Evolutionary conservation across 164 flowering plant species (phyloP).

Genomic region (Sextonia rubra): DNA sequence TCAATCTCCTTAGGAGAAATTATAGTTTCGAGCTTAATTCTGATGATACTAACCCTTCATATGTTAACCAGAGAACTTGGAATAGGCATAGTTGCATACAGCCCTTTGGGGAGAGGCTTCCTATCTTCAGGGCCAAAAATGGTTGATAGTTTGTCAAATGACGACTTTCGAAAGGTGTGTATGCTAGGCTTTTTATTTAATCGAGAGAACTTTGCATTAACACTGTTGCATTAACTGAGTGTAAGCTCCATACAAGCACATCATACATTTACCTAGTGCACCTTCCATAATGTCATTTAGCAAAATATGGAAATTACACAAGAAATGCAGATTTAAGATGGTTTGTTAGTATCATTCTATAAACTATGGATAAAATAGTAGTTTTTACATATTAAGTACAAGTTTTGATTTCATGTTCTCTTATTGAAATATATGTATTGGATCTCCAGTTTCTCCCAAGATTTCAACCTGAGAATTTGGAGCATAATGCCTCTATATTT

Average conservation of each 20-base stretch:
- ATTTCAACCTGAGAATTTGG: slow-evolving; percentile 31
- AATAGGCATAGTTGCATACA: slow-evolving; percentile 57
- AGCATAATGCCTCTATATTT: slow-evolving; percentile 26
- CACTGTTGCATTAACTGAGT: no score
- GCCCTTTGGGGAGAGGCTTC: slow-evolving; percentile 62
- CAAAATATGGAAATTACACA: no score
- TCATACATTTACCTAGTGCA: slow-evolving; percentile 24
- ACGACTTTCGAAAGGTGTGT: slow-evolving; percentile 17
- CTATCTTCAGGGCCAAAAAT: slow-evolving; percentile 43
- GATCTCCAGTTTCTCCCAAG: slow-evolving; percentile 25
- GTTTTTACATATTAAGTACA: no score
- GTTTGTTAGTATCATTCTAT: no score
- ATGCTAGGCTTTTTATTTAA: no score
- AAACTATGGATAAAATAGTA: no score
- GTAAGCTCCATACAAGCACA: slow-evolving; percentile 6
- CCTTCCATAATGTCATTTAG: background rate
- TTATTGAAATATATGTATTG: background rate
- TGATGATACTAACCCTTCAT: background rate
- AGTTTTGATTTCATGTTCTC: no score
- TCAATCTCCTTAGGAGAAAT: background rate
- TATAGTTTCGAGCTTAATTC: background rate
- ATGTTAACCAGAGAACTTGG: slow-evolving; percentile 30
- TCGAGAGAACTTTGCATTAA: no score
- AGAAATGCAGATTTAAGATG: no score
- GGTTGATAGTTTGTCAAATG: slow-evolving; percentile 28